Evolutionary conservation across 2,329 filamentous ascomycete species (phyloP), one percentile per base, ranked within the genome.

Genomic region (Calonectria fujianensis): DNA sequence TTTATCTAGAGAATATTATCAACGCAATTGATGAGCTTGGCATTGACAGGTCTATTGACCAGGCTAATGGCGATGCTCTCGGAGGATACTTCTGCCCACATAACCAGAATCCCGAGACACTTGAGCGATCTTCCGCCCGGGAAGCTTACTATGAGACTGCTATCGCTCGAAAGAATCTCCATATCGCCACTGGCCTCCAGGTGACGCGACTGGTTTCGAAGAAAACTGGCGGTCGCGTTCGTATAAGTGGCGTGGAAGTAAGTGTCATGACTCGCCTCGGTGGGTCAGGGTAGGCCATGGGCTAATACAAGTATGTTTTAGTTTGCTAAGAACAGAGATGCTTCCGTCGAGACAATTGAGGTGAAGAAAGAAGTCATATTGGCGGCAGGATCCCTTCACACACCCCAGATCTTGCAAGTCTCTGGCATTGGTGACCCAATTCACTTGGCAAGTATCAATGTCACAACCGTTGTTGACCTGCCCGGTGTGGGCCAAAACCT

Each of bases 21-120:
- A n/a, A 52, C 0, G 79, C 79, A 7, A 32, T 64, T 0, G 31
- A 31, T 2, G 77, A 80, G 20, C 77, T 80, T 0, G 70, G 51
- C 3, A 79, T 80, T 9, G 13, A 8, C 10, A 63, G 75, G 6
- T 27, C 76, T 1, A 18, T 45, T 8, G 79, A 80, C 10, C 79
- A 79, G 50, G 79, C 79, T 1, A 78, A 75, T 6, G 78, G 79
- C 2, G 69, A 71, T 11, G 65, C 78, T 0, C 52, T 80, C 2
- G 78, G 78, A 11, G 79, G 79, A 64, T 80, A 78, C 24, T 80
- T 77, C 39, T 75, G 70, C 7, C 76, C 79, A 4, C 79, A 80
- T 3, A 79, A 78, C 59, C 65, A 70, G 8, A 65, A 79, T 16
- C 78, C 77, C 1, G 74, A 70, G 24, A 70, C 73, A 1, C 9